These are phyloP conservation scores for Plantago major DNA, from an alignment of 257 asterid species.

Conservation along the genomic window DNA sequence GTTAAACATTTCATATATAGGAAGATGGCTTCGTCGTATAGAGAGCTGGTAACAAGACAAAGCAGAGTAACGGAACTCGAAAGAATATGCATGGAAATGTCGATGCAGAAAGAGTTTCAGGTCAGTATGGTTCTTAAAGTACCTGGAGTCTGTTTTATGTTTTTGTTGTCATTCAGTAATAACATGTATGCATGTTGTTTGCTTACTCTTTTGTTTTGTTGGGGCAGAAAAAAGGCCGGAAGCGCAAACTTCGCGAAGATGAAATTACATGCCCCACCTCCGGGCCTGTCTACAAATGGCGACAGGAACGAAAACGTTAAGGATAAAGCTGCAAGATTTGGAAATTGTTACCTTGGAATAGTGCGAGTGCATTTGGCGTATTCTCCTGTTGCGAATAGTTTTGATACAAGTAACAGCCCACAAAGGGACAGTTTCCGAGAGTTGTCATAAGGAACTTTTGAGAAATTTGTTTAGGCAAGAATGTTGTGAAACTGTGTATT, in stretches of 20 bases:
- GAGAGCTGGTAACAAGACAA: slow-evolving; percentile 72
- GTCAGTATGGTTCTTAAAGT: slow-evolving; percentile 23
- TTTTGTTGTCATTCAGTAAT: background rate
- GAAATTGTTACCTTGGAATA: too few species aligned
- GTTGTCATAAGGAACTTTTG: too few species aligned
- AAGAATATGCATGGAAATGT: slow-evolving; percentile 69
- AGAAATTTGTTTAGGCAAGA: too few species aligned
- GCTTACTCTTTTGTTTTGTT: background rate
- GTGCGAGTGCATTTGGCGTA: too few species aligned
- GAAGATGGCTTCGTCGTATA: slow-evolving; percentile 54
- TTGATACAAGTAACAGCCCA: too few species aligned
- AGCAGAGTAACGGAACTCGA: slow-evolving; percentile 62
- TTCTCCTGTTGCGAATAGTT: too few species aligned
- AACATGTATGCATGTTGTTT: too few species aligned
- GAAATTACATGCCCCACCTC: slow-evolving; percentile 57
- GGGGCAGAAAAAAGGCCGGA: slow-evolving; percentile 75
- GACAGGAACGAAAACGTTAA: slow-evolving; percentile 68
- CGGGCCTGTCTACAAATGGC: slow-evolving; percentile 73
- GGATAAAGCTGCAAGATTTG: background rate
- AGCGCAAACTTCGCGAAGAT: slow-evolving; percentile 80
- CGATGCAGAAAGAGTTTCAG: slow-evolving; percentile 87
- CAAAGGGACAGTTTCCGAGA: too few species aligned
- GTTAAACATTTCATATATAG: slow-evolving; percentile 30
- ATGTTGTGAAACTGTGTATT: too few species aligned
- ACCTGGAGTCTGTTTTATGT: background rate